These are phyloP conservation scores for Adansonia grandidieri DNA, from an alignment of 441 rosid species.

Conservation along the genomic window DNA sequence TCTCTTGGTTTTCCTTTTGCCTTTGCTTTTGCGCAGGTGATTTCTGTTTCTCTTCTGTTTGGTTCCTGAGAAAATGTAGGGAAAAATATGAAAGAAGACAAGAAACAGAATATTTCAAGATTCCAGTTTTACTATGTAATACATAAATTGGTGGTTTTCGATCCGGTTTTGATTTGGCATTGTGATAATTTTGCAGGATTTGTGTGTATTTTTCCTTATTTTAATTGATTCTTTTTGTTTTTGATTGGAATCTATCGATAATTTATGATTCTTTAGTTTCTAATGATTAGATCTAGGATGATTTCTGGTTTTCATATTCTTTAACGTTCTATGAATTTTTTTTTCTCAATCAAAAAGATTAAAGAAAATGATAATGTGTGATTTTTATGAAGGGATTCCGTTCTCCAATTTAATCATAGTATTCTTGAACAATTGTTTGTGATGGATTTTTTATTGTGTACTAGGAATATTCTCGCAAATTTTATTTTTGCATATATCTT, in stretches of 20 bases:
- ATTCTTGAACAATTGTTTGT: not conserved
- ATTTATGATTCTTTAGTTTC: not conserved
- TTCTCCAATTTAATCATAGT: not conserved
- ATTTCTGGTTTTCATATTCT: not conserved
- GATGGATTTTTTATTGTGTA: not conserved
- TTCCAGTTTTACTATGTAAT: not conserved
- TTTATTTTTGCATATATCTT: not conserved
- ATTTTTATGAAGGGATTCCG: not conserved
- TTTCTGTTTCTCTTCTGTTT: conserved; percentile 23
- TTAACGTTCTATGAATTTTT: not conserved
- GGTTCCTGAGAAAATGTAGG: not conserved
- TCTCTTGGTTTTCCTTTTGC: conserved; percentile 8
- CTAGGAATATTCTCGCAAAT: not conserved
- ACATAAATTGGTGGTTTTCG: not conserved
- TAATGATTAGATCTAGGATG: conserved; percentile 7
- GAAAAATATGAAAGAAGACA: not conserved
- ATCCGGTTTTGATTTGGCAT: conserved; percentile 3
- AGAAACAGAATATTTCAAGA: not conserved
- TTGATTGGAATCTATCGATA: not conserved
- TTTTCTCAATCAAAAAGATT: not conserved
- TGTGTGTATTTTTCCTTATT: not conserved
- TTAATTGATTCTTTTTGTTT: not conserved
- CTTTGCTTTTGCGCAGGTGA: conserved; percentile 24
- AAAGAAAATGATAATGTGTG: not conserved
- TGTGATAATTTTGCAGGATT: not conserved